Evolutionary conservation across 2,329 filamentous ascomycete species (phyloP), one percentile per base, ranked within the genome.

Genomic region (Trichophyton benhamiae): DNA sequence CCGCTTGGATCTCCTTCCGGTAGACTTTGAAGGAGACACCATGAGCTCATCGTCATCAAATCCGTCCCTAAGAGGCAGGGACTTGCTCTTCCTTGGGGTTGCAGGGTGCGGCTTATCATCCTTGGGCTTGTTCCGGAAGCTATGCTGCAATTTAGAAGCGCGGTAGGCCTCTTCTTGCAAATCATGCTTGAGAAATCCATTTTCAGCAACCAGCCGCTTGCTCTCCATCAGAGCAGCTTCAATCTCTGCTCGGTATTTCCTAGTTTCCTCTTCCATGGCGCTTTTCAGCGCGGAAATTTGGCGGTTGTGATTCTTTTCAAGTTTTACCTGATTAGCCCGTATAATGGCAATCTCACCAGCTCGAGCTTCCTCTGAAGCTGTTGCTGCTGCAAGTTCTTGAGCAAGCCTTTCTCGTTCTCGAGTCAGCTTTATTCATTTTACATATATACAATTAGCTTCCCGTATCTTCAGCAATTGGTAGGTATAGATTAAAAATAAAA

Each of bases 1-100:
- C 49, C 79, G 75, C 68, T 80, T 83, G 4, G 76, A 74, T 65
- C 75, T 77, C 53, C 71, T 66, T 42, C 68, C 66, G 6, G 70
- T 71, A 7, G 77, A 75, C 65, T 79, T 83, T 59, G 78, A 82
- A 3, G 82, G 82, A 2, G 82, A 84, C 0, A 77, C 70, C 64
- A 80, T 75, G 61, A 86, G 77, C 67, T 86, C 82, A 61, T 81
- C 79, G 64, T 86, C 82, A 61, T 85, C 82, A 67, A 87, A 87
- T 17, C 84, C 84, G 72, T 87, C 84, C 15, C 82, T 78, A 41
- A 81, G 77, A 1, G 78, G 76, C 0, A 78, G 71, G 5, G 71
- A 70, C 63, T 74, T 77, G n/a, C 73, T 70, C 65, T 78, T 81
- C 63, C 72, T 80, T 0, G 82, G 82, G 1, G 82, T 83, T 1